A percentile compares a stretch with the other conserved stretches of the same genome.
Conservation (phyloP, 148 eudicot species). For the Camellia japonica region DNA sequence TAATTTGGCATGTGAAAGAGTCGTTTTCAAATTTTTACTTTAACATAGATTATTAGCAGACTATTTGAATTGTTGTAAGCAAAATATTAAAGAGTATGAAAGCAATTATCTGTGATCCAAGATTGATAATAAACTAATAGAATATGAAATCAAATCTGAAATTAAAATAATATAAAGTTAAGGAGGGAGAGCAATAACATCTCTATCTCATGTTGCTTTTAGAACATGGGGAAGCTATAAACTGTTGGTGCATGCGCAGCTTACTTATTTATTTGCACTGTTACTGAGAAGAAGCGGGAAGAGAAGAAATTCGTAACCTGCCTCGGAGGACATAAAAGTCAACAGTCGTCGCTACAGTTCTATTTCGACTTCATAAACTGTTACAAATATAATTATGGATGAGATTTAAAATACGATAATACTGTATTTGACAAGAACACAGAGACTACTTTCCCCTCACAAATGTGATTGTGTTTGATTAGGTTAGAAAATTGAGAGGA, state of each 20-base stretch:
- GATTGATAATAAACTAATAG: background rate
- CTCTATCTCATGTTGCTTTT: background rate
- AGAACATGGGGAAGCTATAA: background rate
- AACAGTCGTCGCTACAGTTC: background rate
- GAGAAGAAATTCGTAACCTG: background rate
- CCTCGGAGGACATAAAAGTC: background rate
- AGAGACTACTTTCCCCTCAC: no score
- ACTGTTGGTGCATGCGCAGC: background rate
- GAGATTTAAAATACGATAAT: no score
- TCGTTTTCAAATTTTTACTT: no score
- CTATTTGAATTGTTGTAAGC: no score
- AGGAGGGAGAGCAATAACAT: background rate
- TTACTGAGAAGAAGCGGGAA: background rate
- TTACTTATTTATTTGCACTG: background rate
- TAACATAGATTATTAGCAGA: no score
- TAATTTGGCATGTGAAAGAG: no score
- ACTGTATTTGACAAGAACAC: no score
- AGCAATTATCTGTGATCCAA: background rate
- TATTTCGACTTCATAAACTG: conserved; percentile 1
- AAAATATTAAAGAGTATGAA: background rate
- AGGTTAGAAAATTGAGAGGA: no score
- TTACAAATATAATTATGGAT: no score
- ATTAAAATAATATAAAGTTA: background rate
- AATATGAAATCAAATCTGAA: background rate
- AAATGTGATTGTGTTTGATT: no score